A percentile compares a stretch with the other conserved stretches of the same genome.
Conservation (phyloP, 108 stramenopile species). For the Asterionellopsis glacialis region DNA sequence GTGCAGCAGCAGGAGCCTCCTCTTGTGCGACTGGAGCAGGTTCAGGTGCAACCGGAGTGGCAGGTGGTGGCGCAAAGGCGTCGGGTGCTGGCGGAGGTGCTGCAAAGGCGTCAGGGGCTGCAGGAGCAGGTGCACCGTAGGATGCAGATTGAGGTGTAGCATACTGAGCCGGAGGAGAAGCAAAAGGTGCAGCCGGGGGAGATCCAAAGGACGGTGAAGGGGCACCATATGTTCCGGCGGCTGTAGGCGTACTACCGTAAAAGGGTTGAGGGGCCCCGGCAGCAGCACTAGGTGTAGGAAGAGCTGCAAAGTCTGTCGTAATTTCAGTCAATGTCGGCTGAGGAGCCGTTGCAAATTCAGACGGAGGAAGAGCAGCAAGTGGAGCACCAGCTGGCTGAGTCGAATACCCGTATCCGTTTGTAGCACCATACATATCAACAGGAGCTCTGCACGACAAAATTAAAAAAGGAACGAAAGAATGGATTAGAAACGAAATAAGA, state of each 20-base stretch:
- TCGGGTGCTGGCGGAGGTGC: constrained; percentile 5
- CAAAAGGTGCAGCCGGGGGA: not conserved
- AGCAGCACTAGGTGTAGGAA: constrained; percentile 28
- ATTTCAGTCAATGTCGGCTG: not conserved
- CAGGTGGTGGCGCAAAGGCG: constrained; percentile 7
- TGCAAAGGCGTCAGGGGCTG: not conserved
- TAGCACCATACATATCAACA: too few relatives aligned
- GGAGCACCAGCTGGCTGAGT: too few relatives aligned
- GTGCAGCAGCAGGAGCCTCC: constrained; percentile 16
- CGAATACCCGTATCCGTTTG: too few relatives aligned
- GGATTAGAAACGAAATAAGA: too few relatives aligned
- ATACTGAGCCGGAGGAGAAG: constrained; percentile 12
- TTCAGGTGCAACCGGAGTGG: constrained; percentile 10
- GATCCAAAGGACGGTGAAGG: constrained; percentile 27
- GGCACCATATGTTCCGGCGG: constrained; percentile 23
- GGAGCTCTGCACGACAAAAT: too few relatives aligned
- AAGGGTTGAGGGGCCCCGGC: constrained; percentile 5
- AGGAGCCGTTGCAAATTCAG: too few relatives aligned
- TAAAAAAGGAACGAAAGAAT: too few relatives aligned
- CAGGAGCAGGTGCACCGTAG: constrained; percentile 6
- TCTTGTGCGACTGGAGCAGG: constrained; percentile 8
- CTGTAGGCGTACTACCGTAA: not conserved
- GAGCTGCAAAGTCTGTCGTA: constrained; percentile 35
- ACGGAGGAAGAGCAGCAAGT: too few relatives aligned
- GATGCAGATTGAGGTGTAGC: not conserved